Conservation (phyloP, 139 green algal genomes). For the Chlorella sp. region DNA sequence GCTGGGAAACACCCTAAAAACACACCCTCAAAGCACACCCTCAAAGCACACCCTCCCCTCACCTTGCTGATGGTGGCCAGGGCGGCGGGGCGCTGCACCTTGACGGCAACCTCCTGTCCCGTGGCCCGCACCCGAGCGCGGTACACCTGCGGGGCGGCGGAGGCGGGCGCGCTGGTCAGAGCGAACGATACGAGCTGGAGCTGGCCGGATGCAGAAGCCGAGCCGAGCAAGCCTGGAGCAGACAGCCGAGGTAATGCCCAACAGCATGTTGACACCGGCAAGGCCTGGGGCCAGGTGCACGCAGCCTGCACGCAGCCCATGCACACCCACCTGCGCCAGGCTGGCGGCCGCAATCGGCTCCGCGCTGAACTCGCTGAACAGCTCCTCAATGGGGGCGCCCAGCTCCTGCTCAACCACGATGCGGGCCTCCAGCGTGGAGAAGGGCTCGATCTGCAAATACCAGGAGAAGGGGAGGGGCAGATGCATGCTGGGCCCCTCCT, state of each 20-base stretch:
- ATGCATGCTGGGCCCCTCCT: no score
- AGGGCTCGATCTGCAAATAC: slow-evolving; percentile 58
- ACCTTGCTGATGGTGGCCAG: slow-evolving; percentile 84
- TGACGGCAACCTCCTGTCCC: slow-evolving; percentile 91
- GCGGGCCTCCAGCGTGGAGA: slow-evolving; percentile 66
- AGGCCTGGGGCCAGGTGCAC: no score
- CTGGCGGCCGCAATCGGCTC: slow-evolving; percentile 89
- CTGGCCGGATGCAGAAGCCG: no score
- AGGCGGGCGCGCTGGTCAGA: not conserved
- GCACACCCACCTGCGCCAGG: slow-evolving; percentile 79
- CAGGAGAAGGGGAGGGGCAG: no score
- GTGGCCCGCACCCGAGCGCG: slow-evolving; percentile 70
- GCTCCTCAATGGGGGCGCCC: slow-evolving; percentile 65
- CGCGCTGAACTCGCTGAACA: slow-evolving; percentile 87
- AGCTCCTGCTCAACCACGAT: slow-evolving; percentile 81
- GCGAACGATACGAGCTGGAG: not conserved
- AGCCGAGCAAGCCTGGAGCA: no score
- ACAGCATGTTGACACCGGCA: no score
- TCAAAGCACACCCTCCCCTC: no score
- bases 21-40: no score
- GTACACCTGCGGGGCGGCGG: slow-evolving; percentile 78
- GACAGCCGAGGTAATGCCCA: no score
- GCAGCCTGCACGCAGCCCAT: not conserved
- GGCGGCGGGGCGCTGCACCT: slow-evolving; percentile 92
- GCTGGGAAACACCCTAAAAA: no score